phyloP scores from a whole-genome alignment of 768 basidiomycete species.

The Dioszegia aurantiaca region DNA sequence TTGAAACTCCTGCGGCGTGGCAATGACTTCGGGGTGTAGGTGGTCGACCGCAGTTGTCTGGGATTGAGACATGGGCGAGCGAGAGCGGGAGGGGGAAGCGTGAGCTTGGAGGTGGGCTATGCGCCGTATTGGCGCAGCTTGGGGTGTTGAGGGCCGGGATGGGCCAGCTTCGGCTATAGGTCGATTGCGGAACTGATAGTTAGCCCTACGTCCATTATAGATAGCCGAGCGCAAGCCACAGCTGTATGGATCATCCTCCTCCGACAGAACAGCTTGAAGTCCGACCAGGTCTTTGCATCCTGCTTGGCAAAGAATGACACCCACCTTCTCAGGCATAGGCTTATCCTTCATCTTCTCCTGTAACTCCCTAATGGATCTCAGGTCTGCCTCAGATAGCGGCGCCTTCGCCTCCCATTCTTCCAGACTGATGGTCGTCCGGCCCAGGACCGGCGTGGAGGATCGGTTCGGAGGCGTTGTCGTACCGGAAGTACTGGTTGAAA shows the following conservation, averaged over 20 bases:
- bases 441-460: conserved; percentile 4
- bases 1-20: conserved; percentile 92
- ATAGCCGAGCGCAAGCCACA: no score
- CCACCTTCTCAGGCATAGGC: conserved; percentile 74
- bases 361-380: conserved; percentile 64
- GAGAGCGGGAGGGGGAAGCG: conserved; percentile 21
- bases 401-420: conserved; percentile 91
- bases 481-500: not conserved
- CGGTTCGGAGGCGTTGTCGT: not conserved
- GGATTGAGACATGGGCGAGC: conserved; percentile 8
- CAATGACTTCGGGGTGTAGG: conserved; percentile 55
- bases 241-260: no score
- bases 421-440: conserved; percentile 50
- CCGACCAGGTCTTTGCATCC: no score
- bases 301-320: not conserved
- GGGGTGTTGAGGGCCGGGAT: conserved; percentile 30
- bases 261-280: no score
- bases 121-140: conserved; percentile 6
- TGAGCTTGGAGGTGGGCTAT: conserved; percentile 20
- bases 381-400: conserved; percentile 68
- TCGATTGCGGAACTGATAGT: conserved; percentile 13
- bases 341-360: conserved; percentile 63
- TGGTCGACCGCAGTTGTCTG: conserved; percentile 17
- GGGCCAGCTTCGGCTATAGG: conserved; percentile 26
- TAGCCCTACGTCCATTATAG: not conserved